Evolutionary conservation across 2,329 filamentous ascomycete species (phyloP).

Genomic region (Whalleya microplaca): DNA sequence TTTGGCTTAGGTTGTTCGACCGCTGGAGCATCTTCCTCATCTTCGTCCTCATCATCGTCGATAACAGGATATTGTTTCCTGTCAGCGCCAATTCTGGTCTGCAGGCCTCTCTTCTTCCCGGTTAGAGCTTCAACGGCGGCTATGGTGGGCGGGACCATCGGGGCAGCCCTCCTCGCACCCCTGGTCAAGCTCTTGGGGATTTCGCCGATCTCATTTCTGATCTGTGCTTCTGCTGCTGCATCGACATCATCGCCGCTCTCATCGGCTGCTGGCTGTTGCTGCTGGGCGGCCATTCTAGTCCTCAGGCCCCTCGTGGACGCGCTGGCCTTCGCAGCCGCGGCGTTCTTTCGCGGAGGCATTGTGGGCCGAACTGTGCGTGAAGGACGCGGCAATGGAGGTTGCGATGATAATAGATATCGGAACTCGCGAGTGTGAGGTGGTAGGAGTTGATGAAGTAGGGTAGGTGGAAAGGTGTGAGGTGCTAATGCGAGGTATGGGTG

Average conservation of each 20-base stretch:
- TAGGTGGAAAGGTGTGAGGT: background rate
- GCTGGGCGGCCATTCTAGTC: background rate
- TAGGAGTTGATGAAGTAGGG: background rate
- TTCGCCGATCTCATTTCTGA: no score
- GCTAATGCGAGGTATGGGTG: background rate
- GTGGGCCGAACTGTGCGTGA: background rate
- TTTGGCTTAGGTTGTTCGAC: background rate
- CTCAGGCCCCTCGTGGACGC: background rate
- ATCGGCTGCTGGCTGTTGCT: background rate
- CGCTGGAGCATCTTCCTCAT: background rate
- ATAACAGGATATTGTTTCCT: no score
- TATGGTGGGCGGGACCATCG: no score
- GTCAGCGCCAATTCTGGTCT: no score
- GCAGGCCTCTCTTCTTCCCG: no score
- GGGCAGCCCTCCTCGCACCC: no score
- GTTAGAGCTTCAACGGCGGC: no score
- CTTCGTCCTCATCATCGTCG: no score
- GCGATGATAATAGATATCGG: background rate
- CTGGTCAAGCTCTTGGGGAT: no score
- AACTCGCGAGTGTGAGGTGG: background rate
- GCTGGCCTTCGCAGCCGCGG: conserved; percentile 6
- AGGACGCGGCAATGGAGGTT: background rate
- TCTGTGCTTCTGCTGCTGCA: no score
- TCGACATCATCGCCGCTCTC: conserved; percentile 19
- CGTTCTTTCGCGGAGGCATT: conserved; percentile 19